A percentile compares a stretch with the other conserved stretches of the same genome.
These are phyloP conservation scores for Tetrahymena thermophila DNA, from an alignment of 73 alveolate species.

Conservation along the genomic window DNA sequence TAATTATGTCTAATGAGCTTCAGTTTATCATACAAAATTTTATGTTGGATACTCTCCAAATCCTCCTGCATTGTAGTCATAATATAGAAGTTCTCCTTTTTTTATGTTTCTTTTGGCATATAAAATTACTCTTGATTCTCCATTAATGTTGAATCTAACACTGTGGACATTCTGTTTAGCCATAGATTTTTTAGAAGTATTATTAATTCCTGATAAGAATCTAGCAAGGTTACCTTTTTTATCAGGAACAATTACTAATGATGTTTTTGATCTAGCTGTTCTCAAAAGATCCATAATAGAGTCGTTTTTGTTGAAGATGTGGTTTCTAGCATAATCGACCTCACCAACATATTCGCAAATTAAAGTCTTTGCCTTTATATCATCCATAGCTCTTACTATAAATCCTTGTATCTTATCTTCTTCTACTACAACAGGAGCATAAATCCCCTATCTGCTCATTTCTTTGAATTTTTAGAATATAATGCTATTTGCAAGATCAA, in stretches of 20 bases:
- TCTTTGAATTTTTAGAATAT: slow-evolving; percentile 61
- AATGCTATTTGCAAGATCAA: slow-evolving; percentile 48
- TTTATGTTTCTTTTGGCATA: slow-evolving; percentile 69
- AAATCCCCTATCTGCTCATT: slow-evolving; percentile 58
- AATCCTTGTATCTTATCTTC: slow-evolving; percentile 74
- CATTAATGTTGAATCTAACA: slow-evolving; percentile 72
- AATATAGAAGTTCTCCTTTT: slow-evolving; percentile 71
- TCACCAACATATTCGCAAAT: slow-evolving; percentile 90
- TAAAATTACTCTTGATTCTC: slow-evolving; percentile 75
- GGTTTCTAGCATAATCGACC: slow-evolving; percentile 62
- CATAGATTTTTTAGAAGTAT: slow-evolving; percentile 49
- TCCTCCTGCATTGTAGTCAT: slow-evolving; percentile 90
- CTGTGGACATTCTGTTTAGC: slow-evolving; percentile 71
- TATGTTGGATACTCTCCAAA: slow-evolving; percentile 60
- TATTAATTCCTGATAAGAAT: slow-evolving; percentile 81
- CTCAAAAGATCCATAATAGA: slow-evolving; percentile 80
- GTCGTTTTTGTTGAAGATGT: slow-evolving; percentile 75
- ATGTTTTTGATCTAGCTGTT: slow-evolving; percentile 66
- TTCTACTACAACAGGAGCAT: slow-evolving; percentile 76
- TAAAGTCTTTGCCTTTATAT: slow-evolving; percentile 65
- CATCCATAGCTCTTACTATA: slow-evolving; percentile 73
- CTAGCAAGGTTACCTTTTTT: slow-evolving; percentile 79
- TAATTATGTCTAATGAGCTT: not conserved
- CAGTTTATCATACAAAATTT: slow-evolving; percentile 52
- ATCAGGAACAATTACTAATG: slow-evolving; percentile 77